Evolutionary conservation across 352 stramenopile genomes (phyloP), one percentile per base, ranked within the genome.

Genomic region (Pythium volutum): DNA sequence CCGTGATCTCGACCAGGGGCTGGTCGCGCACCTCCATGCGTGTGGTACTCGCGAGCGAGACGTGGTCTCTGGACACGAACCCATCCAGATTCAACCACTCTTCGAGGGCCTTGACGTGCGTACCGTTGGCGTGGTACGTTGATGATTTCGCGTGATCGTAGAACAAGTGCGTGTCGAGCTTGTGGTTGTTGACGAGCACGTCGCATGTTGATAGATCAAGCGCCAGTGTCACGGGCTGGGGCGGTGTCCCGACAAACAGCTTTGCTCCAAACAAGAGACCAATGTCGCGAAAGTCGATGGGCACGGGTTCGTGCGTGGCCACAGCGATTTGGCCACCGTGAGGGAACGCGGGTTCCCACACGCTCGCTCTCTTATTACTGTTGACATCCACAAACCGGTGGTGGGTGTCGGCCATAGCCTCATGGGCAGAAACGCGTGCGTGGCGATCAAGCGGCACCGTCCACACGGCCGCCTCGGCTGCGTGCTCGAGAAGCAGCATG

Each of bases 91-190:
- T 18, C n/a, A n/a, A n/a, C n/a, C n/a, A n/a, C n/a, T n/a, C n/a
- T n/a, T n/a, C n/a, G n/a, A n/a, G n/a, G n/a, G n/a, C n/a, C n/a
- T n/a, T 36, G 1, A 69, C 39, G 10, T 51, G 27, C 29, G 62
- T 69, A 12, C 54, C 54, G 47, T 64, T 69, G 25, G 49, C 47
- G 11, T 50, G 22, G 20, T 64, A 69, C 29, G 48, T 60, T 1
- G 47, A 53, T 18, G 62, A 69, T 38, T 69, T 59, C 26, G 12
- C 18, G 33, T 69, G 62, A 31, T 69, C 62, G 55, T 64, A 69
- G 39, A 51, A 63, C 29, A 11, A 20, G 34, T 56, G 62, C 5
- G 22, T 3, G 12, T 20, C 41, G 3, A 69, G 9, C 2, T 47
- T 27, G 36, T 69, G 55, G 48, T 59, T 64, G 3, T 64, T 9